Evolutionary conservation across 495 filamentous ascomycete genomes (phyloP).

Genomic region (Neurospora sublineolata): DNA sequence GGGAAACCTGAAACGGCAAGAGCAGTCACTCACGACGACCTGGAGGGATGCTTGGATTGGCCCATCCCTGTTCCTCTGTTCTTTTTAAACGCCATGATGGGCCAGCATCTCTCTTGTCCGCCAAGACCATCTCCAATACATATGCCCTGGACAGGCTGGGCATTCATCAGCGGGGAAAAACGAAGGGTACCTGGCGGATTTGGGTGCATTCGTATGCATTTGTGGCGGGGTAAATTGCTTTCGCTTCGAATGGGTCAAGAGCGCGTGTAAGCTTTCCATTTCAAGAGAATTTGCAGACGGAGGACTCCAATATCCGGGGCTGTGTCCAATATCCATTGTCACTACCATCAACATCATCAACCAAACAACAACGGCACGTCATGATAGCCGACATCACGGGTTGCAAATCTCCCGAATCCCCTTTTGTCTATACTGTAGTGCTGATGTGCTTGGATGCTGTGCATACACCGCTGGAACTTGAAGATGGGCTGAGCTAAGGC

Average conservation of each 20-base stretch:
- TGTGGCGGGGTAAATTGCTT: background rate
- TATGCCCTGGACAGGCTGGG: background rate
- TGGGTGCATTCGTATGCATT: background rate
- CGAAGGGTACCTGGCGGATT: background rate
- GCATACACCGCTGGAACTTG: background rate
- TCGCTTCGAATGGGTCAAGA: background rate
- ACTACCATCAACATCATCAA: background rate
- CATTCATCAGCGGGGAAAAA: background rate
- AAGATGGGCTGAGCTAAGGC: background rate
- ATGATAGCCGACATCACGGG: background rate
- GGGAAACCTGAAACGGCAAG: conserved; percentile 13
- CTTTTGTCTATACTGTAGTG: background rate
- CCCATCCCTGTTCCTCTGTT: background rate
- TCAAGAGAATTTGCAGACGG: background rate
- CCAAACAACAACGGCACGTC: background rate
- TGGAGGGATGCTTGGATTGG: background rate
- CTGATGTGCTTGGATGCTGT: background rate
- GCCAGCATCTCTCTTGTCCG: background rate
- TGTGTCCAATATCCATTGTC: background rate
- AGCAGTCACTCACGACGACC: background rate
- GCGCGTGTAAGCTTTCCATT: background rate
- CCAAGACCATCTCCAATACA: background rate
- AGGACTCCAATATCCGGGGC: background rate
- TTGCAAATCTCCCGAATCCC: background rate
- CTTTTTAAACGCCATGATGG: background rate